These are phyloP conservation scores for Tolypocladium capitatum DNA, from an alignment of 2,329 filamentous ascomycete genomes.

Conservation along the genomic window DNA sequence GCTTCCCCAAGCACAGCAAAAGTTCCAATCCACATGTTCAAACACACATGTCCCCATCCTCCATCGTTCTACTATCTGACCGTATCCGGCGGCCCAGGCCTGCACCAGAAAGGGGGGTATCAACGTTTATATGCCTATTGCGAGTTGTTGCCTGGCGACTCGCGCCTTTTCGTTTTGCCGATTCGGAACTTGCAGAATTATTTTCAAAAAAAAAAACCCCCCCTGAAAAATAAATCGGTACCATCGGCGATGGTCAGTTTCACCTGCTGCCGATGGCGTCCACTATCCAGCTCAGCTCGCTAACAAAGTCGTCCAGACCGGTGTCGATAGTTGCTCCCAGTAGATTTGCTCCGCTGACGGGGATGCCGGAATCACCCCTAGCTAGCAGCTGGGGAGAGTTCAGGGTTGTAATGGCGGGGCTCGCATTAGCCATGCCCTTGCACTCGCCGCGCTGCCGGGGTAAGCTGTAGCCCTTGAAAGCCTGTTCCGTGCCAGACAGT, in stretches of 20 bases:
- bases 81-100: not conserved
- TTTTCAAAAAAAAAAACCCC: not conserved
- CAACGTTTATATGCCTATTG: not conserved
- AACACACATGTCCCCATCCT: not conserved
- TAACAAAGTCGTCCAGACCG: conserved; percentile 26
- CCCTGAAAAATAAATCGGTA: not conserved
- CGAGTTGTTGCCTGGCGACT: not conserved
- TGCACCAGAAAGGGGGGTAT: not conserved
- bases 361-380: conserved; percentile 6
- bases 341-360: conserved; percentile 11
- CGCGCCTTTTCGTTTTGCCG: not conserved
- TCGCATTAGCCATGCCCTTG: conserved; percentile 4
- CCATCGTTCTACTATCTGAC: not conserved
- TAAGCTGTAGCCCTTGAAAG: conserved; percentile 32
- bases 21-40: not conserved
- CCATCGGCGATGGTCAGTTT: conserved; percentile 4
- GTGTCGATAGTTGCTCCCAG: conserved; percentile 22
- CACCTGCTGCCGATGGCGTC: conserved; percentile 27
- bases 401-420: conserved; percentile 4
- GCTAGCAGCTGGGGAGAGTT: conserved; percentile 14
- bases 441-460: conserved; percentile 18
- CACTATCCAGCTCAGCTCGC: conserved; percentile 39
- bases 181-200: not conserved
- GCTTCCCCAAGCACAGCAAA: not conserved
- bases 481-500: conserved; percentile 6